Percentiles rank a stretch among this genome's conserved stretches.
Conservation (phyloP, 148 eudicot genomes). For the Polygonum maritimum region DNA sequence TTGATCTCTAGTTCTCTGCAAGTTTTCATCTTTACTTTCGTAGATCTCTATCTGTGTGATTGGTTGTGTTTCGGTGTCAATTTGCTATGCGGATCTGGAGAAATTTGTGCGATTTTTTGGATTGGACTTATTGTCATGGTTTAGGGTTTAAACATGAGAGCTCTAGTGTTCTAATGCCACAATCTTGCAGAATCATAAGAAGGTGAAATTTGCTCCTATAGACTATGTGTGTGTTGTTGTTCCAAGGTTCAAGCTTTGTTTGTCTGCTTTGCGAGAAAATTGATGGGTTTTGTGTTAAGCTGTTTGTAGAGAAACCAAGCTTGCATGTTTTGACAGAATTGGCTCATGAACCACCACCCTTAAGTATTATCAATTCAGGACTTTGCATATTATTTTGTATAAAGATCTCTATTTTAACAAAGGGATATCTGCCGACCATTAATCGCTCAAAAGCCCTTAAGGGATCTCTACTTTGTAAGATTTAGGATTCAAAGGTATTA, state of each 20-base stretch:
- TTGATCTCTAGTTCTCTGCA: neutral
- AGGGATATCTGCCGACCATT: too few relatives aligned
- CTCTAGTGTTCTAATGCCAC: too few relatives aligned
- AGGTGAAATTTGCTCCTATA: neutral
- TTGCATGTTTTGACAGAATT: neutral
- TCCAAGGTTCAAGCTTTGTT: neutral
- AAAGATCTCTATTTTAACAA: too few relatives aligned
- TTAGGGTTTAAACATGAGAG: too few relatives aligned
- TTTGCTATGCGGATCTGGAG: neutral
- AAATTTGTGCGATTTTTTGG: neutral
- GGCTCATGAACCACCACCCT: neutral
- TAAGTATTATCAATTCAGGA: neutral
- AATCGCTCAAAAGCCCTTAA: too few relatives aligned
- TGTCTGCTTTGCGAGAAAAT: neutral
- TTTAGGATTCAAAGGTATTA: neutral
- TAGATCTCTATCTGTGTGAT: neutral
- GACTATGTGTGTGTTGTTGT: neutral
- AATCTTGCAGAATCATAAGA: too few relatives aligned
- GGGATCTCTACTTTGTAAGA: neutral
- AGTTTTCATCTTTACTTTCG: neutral
- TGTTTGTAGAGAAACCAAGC: neutral
- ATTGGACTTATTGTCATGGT: neutral
- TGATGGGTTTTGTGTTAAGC: neutral
- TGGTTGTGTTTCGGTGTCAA: neutral
- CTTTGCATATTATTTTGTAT: neutral